Base-by-base conservation (phyloP, 1,139 yeast species). In the Hansenula lynferdii region DNA sequence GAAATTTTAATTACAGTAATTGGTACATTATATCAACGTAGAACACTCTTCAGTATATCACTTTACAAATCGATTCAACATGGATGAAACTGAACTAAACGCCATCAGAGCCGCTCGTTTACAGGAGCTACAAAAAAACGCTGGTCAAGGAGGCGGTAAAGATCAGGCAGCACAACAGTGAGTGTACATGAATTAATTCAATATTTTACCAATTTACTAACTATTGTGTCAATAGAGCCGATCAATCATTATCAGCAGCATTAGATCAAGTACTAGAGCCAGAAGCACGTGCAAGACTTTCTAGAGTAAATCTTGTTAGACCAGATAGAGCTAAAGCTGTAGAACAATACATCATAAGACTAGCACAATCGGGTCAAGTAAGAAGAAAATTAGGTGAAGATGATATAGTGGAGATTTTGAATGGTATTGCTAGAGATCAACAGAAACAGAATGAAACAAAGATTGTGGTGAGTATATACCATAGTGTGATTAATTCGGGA, bases 301-400 rank as follows among this genome's bases (percentile, higher is more conserved):
- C 92, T 26, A 70, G 98, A 42, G 95, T 92, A 23, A 70, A 90
- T 32, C 76, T 92, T 55, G 98, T 92, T 31, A 75, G 92, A 54
- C 94, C 95, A 3, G 97, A 92, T 42, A 70, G 97, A 39, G 97
- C 96, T 1, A 74, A 76, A 36, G 85, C 86, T 6, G 97, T 90
- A n/a, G 97, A 92, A 56, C 80, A 82, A 47, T 77, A 90, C 54
- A 64, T 92, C 35, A 62, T 84, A 26, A 77, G 80, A 50, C 64
- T 90, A 60, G 85, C 82, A n/a, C 77, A 80, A 40, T 71, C 83
- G 53, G 97, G 97, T 1, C 86, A 84, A 43, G 67, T 90, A 33
- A 70, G 77, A 39, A 73, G 79, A 44, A 85, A 86, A 57, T 69
- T 92, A 26, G 67, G 73, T 6, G 98, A 92, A 57, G 69, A 72